Base-by-base conservation (phyloP, 2,329 filamentous ascomycete species). In the Fusarium succisae region DNA sequence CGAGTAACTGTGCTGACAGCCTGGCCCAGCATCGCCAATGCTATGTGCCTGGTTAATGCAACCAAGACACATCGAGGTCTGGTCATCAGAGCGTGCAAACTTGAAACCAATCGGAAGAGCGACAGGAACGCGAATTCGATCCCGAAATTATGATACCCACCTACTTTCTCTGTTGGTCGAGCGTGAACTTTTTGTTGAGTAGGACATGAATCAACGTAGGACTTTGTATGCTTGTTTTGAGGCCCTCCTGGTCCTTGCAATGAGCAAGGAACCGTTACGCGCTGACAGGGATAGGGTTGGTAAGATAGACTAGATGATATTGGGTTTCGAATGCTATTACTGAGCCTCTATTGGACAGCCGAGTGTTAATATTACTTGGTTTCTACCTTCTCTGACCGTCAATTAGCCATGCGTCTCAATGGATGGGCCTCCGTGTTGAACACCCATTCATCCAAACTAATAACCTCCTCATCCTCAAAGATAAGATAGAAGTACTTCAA, bases 401-500 rank as follows among this genome's bases (percentile, higher is more conserved):
- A n/a, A n/a, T n/a, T n/a, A n/a, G n/a, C n/a, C 37, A 63, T 70
- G 30, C 81, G 73, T 51, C 69, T 77, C 30, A 85, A 78, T 1
- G 87, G 87, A 74, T 89, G 87, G 1, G 86, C 87, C 76, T 88
- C 87, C 0, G 87, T 89, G 66, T 88, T 89, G 56, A 91, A 83
- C 47, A 94, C 91, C 82, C 87, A 94, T 9, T 93, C 87, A 79
- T 94, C 92, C 77, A 94, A 77, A 77, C 87, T 92, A 28, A 93
- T 83, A 24, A 90, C 74, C 18, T 87, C 84, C 5, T 90, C 88
- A 48, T 92, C 88, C n/a, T 88, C 89, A 76, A 94, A 94, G 32
- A 94, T 87, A 47, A 94, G 79, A 72, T 92, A 94, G 58, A 94
- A 93, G 70, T 94, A 94, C 82, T 94, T 94, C 69, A 94, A 82